A percentile compares a stretch with the other conserved stretches of the same genome.
Conservation (phyloP, 2,329 filamentous ascomycete genomes). For the Cladophialophora chaetospira region DNA sequence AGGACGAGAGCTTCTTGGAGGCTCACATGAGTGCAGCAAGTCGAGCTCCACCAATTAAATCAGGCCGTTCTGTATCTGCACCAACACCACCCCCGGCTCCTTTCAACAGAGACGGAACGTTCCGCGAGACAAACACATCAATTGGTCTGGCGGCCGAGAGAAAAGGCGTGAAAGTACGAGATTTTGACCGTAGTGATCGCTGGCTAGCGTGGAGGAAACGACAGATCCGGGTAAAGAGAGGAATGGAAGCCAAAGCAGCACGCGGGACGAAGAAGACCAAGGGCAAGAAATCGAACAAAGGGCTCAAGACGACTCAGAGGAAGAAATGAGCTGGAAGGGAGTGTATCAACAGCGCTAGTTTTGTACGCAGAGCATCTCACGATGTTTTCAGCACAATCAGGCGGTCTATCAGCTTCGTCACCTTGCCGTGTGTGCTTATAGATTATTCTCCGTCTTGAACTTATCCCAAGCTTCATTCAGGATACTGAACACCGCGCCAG, state of each 20-base stretch:
- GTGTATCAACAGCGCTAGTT: not conserved
- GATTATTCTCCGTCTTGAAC: conserved; percentile 64
- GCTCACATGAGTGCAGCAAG: conserved; percentile 21
- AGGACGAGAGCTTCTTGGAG: conserved; percentile 22
- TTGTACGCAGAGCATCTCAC: not conserved
- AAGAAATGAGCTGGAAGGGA: conserved; percentile 5
- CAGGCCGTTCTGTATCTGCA: conserved; percentile 28
- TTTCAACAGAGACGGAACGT: conserved; percentile 35
- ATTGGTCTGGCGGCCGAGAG: conserved; percentile 44
- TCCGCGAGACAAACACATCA: conserved; percentile 57
- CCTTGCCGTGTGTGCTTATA: conserved; percentile 41
- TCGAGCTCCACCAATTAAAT: conserved; percentile 28
- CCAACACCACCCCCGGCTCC: conserved; percentile 34
- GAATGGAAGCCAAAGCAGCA: conserved; percentile 60
- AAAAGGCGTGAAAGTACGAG: conserved; percentile 57
- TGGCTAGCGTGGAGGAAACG: conserved; percentile 68
- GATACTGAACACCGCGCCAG: conserved; percentile 64
- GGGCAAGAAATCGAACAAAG: conserved; percentile 57
- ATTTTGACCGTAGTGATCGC: conserved; percentile 60
- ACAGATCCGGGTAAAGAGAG: conserved; percentile 50
- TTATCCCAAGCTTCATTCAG: conserved; percentile 71
- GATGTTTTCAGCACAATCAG: not conserved
- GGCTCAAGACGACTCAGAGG: conserved; percentile 21
- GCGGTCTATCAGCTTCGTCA: not conserved
- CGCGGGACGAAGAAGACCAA: conserved; percentile 66